Percentiles rank a stretch among this genome's conserved stretches.
Evolutionary conservation across 2,329 filamentous ascomycete genomes (phyloP).

Genomic region (Alternaria brassicicola): DNA sequence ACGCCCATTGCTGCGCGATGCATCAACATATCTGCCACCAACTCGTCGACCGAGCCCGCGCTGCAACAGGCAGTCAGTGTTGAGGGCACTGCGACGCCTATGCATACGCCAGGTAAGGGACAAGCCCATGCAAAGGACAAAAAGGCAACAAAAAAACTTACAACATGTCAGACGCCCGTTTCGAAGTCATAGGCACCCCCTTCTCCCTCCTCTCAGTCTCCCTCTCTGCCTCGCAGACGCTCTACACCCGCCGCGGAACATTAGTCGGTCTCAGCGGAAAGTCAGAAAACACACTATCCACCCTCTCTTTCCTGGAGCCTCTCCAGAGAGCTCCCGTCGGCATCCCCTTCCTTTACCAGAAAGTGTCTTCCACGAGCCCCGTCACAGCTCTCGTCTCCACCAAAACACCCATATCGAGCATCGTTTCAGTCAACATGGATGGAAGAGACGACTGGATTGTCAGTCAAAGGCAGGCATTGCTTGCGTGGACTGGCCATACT

Average conservation of each 20-base stretch:
- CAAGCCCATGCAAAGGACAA: not conserved
- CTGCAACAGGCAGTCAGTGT: slow-evolving; percentile 40
- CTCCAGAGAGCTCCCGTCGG: slow-evolving; percentile 79
- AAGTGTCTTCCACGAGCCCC: slow-evolving; percentile 81
- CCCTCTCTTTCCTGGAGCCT: slow-evolving; percentile 84
- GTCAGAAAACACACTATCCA: slow-evolving; percentile 88
- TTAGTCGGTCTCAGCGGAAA: slow-evolving; percentile 89
- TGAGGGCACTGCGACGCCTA: slow-evolving; percentile 27
- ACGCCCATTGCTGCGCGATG: slow-evolving; percentile 38
- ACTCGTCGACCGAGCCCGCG: slow-evolving; percentile 49
- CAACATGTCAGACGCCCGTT: slow-evolving; percentile 75
- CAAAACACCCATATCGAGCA: slow-evolving; percentile 83
- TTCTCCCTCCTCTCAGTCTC: slow-evolving; percentile 94
- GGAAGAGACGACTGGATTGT: slow-evolving; percentile 96
- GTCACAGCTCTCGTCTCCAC: slow-evolving; percentile 88
- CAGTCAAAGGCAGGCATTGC: slow-evolving; percentile 80
- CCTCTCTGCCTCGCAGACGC: slow-evolving; percentile 88
- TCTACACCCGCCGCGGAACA: slow-evolving; percentile 91
- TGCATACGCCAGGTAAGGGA: slow-evolving; percentile 37
- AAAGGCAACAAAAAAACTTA: not conserved
- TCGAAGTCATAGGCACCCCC: slow-evolving; percentile 89
- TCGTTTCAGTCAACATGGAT: slow-evolving; percentile 87
- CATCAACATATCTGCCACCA: slow-evolving; percentile 56
- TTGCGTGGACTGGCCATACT: slow-evolving; percentile 97
- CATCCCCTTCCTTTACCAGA: slow-evolving; percentile 94